Percentiles rank a stretch among this genome's conserved stretches.
These are phyloP conservation scores for Sphenostylis stenocarpa DNA, from an alignment of 306 rosid species.

Conservation along the genomic window DNA sequence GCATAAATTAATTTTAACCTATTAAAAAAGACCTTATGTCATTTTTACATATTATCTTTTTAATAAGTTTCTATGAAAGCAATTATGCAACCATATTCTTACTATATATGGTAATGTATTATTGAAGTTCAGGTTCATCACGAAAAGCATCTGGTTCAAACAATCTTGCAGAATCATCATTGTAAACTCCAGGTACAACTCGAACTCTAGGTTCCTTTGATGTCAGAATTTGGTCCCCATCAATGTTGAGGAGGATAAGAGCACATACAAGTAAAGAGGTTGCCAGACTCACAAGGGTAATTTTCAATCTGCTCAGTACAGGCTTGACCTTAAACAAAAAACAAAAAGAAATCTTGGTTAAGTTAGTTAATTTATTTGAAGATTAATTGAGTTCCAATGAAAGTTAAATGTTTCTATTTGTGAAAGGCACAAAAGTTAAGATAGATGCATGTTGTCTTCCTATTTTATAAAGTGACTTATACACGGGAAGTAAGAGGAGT, in stretches of 20 bases:
- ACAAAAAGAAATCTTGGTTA: conserved; percentile 7
- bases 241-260: conserved; percentile 54
- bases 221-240: conserved; percentile 48
- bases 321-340: conserved; percentile 77
- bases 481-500: neutral
- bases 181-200: conserved; percentile 84
- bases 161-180: conserved; percentile 81
- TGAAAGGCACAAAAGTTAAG: neutral
- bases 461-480: neutral
- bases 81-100: no score
- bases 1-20: no score
- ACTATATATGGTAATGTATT: conserved; percentile 8
- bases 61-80: no score
- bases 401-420: neutral
- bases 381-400: neutral
- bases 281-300: conserved; percentile 65
- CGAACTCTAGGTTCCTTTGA: conserved; percentile 48
- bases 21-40: no score
- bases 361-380: conserved; percentile 1
- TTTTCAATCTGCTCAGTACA: conserved; percentile 71
- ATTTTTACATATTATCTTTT: no score
- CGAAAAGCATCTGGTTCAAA: conserved; percentile 98
- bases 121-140: conserved; percentile 65
- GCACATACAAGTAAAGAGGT: conserved; percentile 55
- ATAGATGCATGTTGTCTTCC: neutral